Conservation (phyloP, 805 yeast species). For the Candida coquimbonensis region DNA sequence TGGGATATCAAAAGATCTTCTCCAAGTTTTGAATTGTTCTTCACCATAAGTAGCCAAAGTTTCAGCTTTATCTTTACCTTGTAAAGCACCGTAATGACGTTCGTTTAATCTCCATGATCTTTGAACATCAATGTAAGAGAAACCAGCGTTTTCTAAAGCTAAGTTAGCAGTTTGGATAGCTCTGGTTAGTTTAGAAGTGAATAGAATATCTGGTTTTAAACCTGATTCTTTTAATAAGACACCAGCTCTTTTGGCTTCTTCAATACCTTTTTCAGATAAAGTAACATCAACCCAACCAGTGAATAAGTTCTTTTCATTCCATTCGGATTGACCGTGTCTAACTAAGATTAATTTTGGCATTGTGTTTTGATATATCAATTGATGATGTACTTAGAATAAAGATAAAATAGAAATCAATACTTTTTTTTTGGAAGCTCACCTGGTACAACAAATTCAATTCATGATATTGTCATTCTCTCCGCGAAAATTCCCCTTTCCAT, state of each 20-base stretch:
- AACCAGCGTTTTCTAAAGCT: slow-evolving; percentile 84
- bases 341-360: slow-evolving; percentile 75
- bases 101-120: slow-evolving; percentile 98
- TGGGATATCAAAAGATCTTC: slow-evolving; percentile 95
- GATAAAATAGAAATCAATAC: too few species aligned
- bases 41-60: slow-evolving; percentile 82
- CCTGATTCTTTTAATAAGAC: slow-evolving; percentile 82
- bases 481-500: background rate
- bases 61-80: slow-evolving; percentile 96
- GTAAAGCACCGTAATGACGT: slow-evolving; percentile 98
- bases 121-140: slow-evolving; percentile 82
- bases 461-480: too few species aligned
- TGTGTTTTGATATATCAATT: background rate
- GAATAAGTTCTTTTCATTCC: slow-evolving; percentile 97
- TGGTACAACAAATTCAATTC: too few species aligned
- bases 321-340: slow-evolving; percentile 99
- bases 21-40: slow-evolving; percentile 93
- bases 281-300: slow-evolving; percentile 98
- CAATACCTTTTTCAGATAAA: slow-evolving; percentile 74
- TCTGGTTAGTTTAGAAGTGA: slow-evolving; percentile 87
- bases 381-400: too few species aligned
- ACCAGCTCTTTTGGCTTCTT: slow-evolving; percentile 93
- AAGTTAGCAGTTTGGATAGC: slow-evolving; percentile 97
- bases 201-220: slow-evolving; percentile 76
- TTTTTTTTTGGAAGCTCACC: too few species aligned